Evolutionary conservation across 2,329 filamentous ascomycete species (phyloP), one percentile per base, ranked within the genome.

Genomic region (Exophiala aquamarina): DNA sequence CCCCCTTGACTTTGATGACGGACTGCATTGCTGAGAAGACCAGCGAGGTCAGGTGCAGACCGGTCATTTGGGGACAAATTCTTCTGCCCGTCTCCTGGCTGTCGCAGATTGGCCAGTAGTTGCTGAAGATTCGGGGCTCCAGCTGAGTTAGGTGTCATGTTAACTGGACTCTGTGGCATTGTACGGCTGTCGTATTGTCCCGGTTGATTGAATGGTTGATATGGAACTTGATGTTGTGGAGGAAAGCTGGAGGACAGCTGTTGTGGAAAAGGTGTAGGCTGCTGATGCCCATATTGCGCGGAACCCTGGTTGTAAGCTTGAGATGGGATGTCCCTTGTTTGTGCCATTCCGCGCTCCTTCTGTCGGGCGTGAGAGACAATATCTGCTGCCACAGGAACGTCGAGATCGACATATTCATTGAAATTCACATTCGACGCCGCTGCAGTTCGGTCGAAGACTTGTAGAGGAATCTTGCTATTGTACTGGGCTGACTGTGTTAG

Each of bases 391-490:
- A 90, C 83, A 4, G 73, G 68, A 1, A 90, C 87, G 28, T 94
- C 86, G 2, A 96, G 76, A 58, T 91, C 84, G 47, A 86, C 81
- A 64, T 97, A 97, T 64, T 94, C 86, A 59, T 95, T 88, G 63
- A 89, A 96, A 34, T 83, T 82, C 49, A 94, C 83, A 55, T 88
- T 90, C 59, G 81, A 81, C 14, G 75, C 74, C n/a, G 87, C 88
- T 8, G 75, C 78, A 32, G 82, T 85, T 19, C 90, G 84, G 67
- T 95, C 87, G 62, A 96, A 96, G 4, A 95, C 81, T 59, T 92
- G 88, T 3, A 96, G 72, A 0, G 87, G 81, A 41, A 97, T 86
- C 63, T 85, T 90, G 55, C 83, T 83, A 2, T 78, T 78, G 26
- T 76, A 74, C 61, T 95, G 86, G 17, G 88, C 81, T 36, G 76